Conservation (phyloP, 495 filamentous ascomycete genomes). For the Penicillium flavigenum region DNA sequence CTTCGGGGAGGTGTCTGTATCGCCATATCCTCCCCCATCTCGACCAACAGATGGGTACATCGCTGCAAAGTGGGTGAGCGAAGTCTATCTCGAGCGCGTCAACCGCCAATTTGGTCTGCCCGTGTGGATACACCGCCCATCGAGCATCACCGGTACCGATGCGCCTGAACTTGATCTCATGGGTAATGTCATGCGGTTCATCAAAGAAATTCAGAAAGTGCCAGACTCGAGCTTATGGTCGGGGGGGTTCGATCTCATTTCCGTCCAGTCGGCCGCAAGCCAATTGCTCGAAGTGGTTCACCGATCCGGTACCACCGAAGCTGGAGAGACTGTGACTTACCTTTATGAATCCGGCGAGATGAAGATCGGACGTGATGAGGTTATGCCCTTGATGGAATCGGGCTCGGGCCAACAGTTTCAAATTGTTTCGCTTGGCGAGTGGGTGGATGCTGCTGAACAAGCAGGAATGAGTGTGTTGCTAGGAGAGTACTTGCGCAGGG, state of each 20-base stretch:
- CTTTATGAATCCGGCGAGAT: constrained; percentile 24
- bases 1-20: constrained; percentile 24
- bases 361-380: constrained; percentile 17
- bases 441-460: constrained; percentile 22
- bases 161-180: constrained; percentile 30
- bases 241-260: constrained; percentile 28
- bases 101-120: constrained; percentile 26
- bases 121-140: constrained; percentile 43
- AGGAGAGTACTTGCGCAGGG: constrained; percentile 22
- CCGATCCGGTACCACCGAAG: neutral
- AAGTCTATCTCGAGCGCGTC: constrained; percentile 45
- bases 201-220: constrained; percentile 19
- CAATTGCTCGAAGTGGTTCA: constrained; percentile 19
- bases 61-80: constrained; percentile 55
- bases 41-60: constrained; percentile 45
- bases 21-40: constrained; percentile 16
- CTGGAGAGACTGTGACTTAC: neutral
- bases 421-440: constrained; percentile 15
- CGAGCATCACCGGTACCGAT: constrained; percentile 24
- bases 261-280: constrained; percentile 23
- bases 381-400: constrained; percentile 19
- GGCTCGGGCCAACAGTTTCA: constrained; percentile 17
- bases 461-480: constrained; percentile 27
- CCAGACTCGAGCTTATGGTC: constrained; percentile 22
- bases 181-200: constrained; percentile 27